Percentiles rank a stretch among this genome's conserved stretches.
These are phyloP conservation scores for Chrysoporthe austroafricana DNA, from an alignment of 2,329 filamentous ascomycete species.

Conservation along the genomic window DNA sequence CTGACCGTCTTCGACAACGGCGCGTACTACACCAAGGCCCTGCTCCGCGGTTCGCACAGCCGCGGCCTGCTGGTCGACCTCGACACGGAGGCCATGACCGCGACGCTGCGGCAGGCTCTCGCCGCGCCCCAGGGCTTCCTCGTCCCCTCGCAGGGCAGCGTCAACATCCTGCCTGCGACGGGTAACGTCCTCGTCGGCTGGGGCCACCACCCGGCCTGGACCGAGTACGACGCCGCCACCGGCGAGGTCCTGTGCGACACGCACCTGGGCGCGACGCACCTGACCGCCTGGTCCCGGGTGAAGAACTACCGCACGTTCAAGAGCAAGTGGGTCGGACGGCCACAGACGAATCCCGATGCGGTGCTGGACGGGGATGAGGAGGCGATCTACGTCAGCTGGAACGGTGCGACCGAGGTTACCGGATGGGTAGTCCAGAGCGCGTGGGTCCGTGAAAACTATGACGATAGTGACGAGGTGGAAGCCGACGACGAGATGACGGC, in stretches of 20 bases:
- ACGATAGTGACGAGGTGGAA: background rate
- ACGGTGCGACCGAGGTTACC: constrained; percentile 11
- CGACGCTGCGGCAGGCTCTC: constrained; percentile 2
- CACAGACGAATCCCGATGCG: constrained; percentile 4
- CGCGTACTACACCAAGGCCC: constrained; percentile 6
- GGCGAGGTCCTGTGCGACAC: constrained; percentile 11
- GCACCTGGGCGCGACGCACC: constrained; percentile 2
- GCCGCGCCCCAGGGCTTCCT: constrained; percentile 6
- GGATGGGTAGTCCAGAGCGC: constrained; percentile 4
- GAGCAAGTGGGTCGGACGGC: constrained; percentile 10
- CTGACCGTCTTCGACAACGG: constrained; percentile 46
- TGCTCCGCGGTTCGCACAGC: constrained; percentile 2
- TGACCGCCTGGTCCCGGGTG: background rate
- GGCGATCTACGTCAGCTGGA: constrained; percentile 12
- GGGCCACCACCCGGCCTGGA: constrained; percentile 15
- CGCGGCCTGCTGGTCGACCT: constrained; percentile 16
- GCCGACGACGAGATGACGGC: background rate
- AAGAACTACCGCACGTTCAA: constrained; percentile 19
- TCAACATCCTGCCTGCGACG: constrained; percentile 7
- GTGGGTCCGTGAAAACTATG: background rate
- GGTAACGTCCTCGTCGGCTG: constrained; percentile 14
- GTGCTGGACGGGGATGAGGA: background rate
- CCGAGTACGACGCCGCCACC: constrained; percentile 10
- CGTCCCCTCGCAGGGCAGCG: constrained; percentile 12
- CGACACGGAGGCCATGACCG: constrained; percentile 10